phyloP scores from a whole-genome alignment of 73 alveolate species.

The Paramecium bursaria region DNA sequence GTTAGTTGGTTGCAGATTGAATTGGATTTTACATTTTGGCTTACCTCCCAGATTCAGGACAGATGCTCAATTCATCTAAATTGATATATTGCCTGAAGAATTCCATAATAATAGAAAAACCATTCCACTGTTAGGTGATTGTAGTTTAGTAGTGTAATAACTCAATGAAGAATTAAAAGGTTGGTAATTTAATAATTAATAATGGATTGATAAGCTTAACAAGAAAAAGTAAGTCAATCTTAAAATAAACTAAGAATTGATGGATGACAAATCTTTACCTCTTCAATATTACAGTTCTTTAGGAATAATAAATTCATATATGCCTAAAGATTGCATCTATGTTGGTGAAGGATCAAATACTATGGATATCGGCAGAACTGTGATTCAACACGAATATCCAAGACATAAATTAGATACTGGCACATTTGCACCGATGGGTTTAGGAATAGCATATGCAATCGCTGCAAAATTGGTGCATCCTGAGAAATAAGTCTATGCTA shows the following conservation, averaged over 20 bases:
- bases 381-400: slow-evolving; percentile 74
- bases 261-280: slow-evolving; percentile 72
- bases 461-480: slow-evolving; percentile 83
- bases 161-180: slow-evolving; percentile 59
- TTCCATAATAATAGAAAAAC: slow-evolving; percentile 74
- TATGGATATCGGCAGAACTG: slow-evolving; percentile 92
- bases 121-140: slow-evolving; percentile 78
- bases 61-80: slow-evolving; percentile 77
- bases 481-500: slow-evolving; percentile 76
- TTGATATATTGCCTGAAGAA: slow-evolving; percentile 81
- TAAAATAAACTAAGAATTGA: slow-evolving; percentile 24
- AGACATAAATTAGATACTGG: slow-evolving; percentile 90
- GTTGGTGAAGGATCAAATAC: slow-evolving; percentile 91
- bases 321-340: slow-evolving; percentile 78
- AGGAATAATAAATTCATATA: slow-evolving; percentile 61
- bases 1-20: slow-evolving; percentile 85
- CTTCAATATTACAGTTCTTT: slow-evolving; percentile 75
- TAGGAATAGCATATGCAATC: slow-evolving; percentile 82
- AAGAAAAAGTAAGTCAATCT: slow-evolving; percentile 40
- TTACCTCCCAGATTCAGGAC: slow-evolving; percentile 84
- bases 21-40: slow-evolving; percentile 93
- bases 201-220: slow-evolving; percentile 58
- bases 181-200: slow-evolving; percentile 48
- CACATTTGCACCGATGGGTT: slow-evolving; percentile 92
- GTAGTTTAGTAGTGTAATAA: slow-evolving; percentile 50